phyloP scores from a whole-genome alignment of 495 filamentous ascomycete genomes.

The Lepidopterella palustris region DNA sequence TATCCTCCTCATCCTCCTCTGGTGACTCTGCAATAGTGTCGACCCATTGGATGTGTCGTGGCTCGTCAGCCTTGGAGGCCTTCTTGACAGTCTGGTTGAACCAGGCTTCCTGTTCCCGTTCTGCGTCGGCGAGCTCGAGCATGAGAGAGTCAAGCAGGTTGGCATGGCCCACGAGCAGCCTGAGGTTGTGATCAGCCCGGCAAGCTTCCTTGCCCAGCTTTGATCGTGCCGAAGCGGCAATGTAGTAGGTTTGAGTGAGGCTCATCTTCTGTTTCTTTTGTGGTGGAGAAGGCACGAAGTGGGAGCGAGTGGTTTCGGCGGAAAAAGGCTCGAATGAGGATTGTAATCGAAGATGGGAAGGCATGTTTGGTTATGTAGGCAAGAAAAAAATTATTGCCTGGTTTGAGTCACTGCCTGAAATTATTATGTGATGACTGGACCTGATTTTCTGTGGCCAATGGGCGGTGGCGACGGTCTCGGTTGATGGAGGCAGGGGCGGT shows the following conservation, averaged over 20 bases:
- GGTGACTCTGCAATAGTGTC: conserved; percentile 69
- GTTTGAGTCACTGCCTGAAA: conserved; percentile 23
- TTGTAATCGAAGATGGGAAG: conserved; percentile 30
- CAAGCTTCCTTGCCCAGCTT: conserved; percentile 92
- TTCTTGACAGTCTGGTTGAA: conserved; percentile 91
- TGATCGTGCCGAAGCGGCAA: conserved; percentile 88
- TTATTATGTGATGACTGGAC: conserved; percentile 16
- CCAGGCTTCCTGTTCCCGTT: conserved; percentile 94
- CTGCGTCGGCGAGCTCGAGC: conserved; percentile 90
- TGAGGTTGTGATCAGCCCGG: conserved; percentile 85
- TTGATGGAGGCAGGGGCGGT: conserved; percentile 14
- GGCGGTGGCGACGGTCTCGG: conserved; percentile 10
- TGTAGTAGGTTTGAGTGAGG: conserved; percentile 94
- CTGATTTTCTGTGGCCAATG: conserved; percentile 17
- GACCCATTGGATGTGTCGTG: conserved; percentile 81
- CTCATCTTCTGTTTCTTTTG: conserved; percentile 74
- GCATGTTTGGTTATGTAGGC: conserved; percentile 17
- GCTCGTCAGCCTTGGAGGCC: conserved; percentile 50
- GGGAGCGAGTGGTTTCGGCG: conserved; percentile 26
- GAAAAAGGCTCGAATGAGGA: conserved; percentile 29
- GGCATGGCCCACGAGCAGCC: conserved; percentile 91
- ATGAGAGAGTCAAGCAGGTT: conserved; percentile 96
- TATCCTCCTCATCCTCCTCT: conserved; percentile 61
- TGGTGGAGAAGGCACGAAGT: conserved; percentile 30
- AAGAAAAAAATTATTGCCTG: conserved; percentile 23